Conservation (phyloP, 169 alveolate species). For the Eimeria tenella region DNA sequence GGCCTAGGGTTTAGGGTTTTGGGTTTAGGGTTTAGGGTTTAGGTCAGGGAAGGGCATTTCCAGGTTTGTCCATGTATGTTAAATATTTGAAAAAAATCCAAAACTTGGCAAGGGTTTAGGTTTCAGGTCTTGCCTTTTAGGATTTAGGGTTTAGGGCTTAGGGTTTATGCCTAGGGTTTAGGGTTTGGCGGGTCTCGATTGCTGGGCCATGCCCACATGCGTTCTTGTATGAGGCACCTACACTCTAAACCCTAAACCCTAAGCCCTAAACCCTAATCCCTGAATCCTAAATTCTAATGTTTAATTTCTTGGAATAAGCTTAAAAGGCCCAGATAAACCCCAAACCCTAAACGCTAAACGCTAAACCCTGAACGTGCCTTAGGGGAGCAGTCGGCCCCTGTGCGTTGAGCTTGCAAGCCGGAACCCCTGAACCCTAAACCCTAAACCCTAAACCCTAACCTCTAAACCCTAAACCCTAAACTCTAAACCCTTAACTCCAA, state of each 20-base stretch:
- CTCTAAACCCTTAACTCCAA: no score
- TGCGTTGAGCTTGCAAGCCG: not conserved
- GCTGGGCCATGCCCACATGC: not conserved
- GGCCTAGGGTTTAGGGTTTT: not conserved
- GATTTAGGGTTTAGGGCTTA: not conserved
- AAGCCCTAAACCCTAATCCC: not conserved
- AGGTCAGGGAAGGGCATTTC: no score
- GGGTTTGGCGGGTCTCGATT: not conserved
- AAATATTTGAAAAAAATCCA: no score
- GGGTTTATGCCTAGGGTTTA: not conserved
- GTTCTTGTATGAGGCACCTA: not conserved
- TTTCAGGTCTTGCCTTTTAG: not conserved
- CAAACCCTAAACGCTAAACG: not conserved
- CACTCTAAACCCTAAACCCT: not conserved
- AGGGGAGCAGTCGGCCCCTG: not conserved
- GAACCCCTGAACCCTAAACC: not conserved
- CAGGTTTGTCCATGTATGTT: no score
- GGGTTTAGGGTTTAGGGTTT: constrained; percentile 6
- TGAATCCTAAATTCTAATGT: no score
- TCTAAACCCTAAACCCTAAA: not conserved
- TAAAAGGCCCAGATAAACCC: not conserved
- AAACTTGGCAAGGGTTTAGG: not conserved
- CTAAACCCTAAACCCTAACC: not conserved
- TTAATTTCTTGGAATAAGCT: no score
- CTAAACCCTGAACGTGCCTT: not conserved